phyloP scores from a whole-genome alignment of 2,329 filamentous ascomycete species.

The Ophiostoma australiae region DNA sequence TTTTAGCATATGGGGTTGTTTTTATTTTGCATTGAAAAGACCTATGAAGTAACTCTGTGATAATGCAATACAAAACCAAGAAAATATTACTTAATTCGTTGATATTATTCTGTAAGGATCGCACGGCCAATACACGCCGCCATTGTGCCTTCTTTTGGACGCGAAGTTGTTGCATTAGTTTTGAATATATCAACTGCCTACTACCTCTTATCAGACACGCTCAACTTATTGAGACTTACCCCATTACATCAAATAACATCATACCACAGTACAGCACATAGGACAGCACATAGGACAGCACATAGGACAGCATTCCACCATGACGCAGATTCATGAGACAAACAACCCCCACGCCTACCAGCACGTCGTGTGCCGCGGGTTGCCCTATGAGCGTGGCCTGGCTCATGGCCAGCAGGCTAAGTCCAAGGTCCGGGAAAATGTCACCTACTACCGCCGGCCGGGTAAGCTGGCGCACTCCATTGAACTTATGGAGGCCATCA shows the following conservation, averaged over 20 bases:
- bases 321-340: slow-evolving; percentile 18
- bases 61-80: not conserved
- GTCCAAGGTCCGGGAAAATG: slow-evolving; percentile 29
- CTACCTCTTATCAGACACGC: not conserved
- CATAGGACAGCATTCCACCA: not conserved
- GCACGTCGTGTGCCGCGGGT: slow-evolving; percentile 29
- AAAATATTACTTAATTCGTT: not conserved
- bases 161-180: not conserved
- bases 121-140: not conserved
- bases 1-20: not conserved
- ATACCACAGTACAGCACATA: not conserved
- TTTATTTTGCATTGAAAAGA: not conserved
- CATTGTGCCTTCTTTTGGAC: not conserved
- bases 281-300: not conserved
- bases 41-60: not conserved
- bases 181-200: not conserved
- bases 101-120: not conserved
- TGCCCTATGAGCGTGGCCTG: slow-evolving; percentile 30
- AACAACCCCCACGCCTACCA: slow-evolving; percentile 26
- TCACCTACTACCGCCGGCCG: slow-evolving; percentile 29
- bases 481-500: slow-evolving; percentile 25
- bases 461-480: slow-evolving; percentile 28
- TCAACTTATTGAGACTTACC: not conserved
- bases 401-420: slow-evolving; percentile 28
- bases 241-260: not conserved